These are phyloP conservation scores for Fusarium acutatum DNA, from an alignment of 2,329 filamentous ascomycete species.

Conservation along the genomic window DNA sequence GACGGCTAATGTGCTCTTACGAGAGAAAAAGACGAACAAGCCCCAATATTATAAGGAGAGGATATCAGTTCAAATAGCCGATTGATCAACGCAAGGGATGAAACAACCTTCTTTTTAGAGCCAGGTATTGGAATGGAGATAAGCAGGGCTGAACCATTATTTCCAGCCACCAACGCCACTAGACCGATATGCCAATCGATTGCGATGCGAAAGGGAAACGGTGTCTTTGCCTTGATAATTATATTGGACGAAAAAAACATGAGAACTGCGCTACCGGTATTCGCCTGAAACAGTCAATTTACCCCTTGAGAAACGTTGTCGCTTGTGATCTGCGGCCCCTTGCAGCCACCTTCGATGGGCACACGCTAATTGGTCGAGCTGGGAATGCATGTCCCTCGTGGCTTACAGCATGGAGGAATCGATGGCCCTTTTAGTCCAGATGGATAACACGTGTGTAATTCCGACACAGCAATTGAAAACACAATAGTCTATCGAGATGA, in stretches of 20 bases:
- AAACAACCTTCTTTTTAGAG: background rate
- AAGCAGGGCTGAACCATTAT: background rate
- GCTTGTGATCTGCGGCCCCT: background rate
- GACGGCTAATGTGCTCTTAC: rapidly evolving
- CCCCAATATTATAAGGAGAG: background rate
- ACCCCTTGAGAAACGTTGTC: background rate
- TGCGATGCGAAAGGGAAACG: rapidly evolving
- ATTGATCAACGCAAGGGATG: background rate
- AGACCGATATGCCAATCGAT: background rate
- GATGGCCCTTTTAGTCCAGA: too few species aligned
- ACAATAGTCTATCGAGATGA: background rate
- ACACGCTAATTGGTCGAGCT: background rate
- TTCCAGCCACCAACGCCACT: background rate
- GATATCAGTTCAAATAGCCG: background rate
- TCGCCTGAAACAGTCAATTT: background rate
- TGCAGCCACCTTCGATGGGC: background rate
- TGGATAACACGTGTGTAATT: background rate
- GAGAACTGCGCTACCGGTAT: background rate
- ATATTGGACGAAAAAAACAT: rapidly evolving
- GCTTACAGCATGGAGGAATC: background rate
- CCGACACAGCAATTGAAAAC: background rate
- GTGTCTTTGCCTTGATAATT: background rate
- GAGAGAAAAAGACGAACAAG: background rate
- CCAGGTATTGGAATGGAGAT: background rate
- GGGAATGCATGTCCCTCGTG: background rate